A percentile compares a stretch with the other conserved stretches of the same genome.
These are phyloP conservation scores for Chenopodium album DNA, from an alignment of 148 eudicot species.

Conservation along the genomic window DNA sequence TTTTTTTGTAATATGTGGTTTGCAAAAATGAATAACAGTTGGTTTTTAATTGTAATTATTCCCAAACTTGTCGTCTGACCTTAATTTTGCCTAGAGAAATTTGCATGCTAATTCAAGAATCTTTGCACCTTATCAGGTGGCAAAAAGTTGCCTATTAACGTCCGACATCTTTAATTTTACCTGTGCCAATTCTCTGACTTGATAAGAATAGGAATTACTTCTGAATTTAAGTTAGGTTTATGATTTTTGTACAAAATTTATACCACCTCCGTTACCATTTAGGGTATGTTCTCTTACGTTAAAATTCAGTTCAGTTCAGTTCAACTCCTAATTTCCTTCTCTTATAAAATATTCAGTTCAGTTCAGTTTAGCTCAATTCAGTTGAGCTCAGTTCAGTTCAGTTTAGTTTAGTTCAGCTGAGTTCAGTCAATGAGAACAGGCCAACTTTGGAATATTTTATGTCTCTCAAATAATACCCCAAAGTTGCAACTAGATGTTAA, in stretches of 20 bases:
- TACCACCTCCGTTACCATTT: too few relatives aligned
- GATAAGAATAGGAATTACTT: background rate
- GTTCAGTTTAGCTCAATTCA: too few relatives aligned
- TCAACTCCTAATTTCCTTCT: too few relatives aligned
- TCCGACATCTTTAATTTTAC: constrained; percentile 9
- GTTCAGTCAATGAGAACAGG: too few relatives aligned
- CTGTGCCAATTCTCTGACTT: background rate
- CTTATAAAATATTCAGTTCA: too few relatives aligned
- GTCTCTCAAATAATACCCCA: too few relatives aligned
- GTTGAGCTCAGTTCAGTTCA: too few relatives aligned
- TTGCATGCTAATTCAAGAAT: constrained; percentile 8
- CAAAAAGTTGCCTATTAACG: constrained; percentile 15
- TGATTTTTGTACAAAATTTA: background rate
- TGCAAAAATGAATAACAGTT: constrained; percentile 13
- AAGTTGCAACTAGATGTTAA: too few relatives aligned
- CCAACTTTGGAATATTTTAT: too few relatives aligned
- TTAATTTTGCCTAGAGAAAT: background rate
- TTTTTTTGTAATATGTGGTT: constrained; percentile 13
- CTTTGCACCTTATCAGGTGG: constrained; percentile 17
- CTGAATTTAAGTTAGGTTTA: background rate
- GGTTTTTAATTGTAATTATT: background rate
- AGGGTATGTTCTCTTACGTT: too few relatives aligned
- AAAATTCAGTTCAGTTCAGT: too few relatives aligned
- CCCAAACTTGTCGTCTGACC: constrained; percentile 7
- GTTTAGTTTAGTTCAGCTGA: too few relatives aligned